Percentiles rank a stretch among this genome's conserved stretches.
Conservation (phyloP, 2,329 filamentous ascomycete genomes). For the Tolypocladium amazonense region DNA sequence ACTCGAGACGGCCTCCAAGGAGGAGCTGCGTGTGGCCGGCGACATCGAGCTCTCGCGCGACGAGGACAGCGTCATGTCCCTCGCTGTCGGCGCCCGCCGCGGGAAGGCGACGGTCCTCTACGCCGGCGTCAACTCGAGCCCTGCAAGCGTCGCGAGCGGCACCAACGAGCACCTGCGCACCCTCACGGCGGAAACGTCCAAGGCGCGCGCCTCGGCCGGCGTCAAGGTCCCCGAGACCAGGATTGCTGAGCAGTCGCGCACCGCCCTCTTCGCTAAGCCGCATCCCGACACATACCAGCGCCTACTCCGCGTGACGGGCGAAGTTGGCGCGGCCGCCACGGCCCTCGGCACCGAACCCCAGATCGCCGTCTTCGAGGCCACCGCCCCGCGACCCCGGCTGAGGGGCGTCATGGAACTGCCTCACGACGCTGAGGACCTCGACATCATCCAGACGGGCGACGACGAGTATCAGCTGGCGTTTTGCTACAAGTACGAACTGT, state of each 20-base stretch:
- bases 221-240: conserved; percentile 19
- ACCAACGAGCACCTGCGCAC: conserved; percentile 78
- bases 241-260: conserved; percentile 41
- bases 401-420: conserved; percentile 39
- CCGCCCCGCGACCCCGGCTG: conserved; percentile 34
- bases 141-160: conserved; percentile 59
- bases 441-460: conserved; percentile 50
- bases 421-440: conserved; percentile 57
- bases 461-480: conserved; percentile 64
- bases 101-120: conserved; percentile 44
- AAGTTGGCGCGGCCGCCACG: conserved; percentile 70
- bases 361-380: conserved; percentile 65
- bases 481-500: conserved; percentile 67
- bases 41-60: conserved; percentile 71
- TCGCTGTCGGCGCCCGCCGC: conserved; percentile 57
- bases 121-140: conserved; percentile 77
- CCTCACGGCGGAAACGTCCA: conserved; percentile 47
- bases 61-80: conserved; percentile 81
- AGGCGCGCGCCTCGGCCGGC: conserved; percentile 18
- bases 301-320: conserved; percentile 45
- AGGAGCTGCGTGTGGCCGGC: conserved; percentile 52
- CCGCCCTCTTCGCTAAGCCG: conserved; percentile 38
- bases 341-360: conserved; percentile 67
- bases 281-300: conserved; percentile 48
- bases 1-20: conserved; percentile 57